phyloP scores from a whole-genome alignment of 768 basidiomycete genomes.

The Suillus spraguei region DNA sequence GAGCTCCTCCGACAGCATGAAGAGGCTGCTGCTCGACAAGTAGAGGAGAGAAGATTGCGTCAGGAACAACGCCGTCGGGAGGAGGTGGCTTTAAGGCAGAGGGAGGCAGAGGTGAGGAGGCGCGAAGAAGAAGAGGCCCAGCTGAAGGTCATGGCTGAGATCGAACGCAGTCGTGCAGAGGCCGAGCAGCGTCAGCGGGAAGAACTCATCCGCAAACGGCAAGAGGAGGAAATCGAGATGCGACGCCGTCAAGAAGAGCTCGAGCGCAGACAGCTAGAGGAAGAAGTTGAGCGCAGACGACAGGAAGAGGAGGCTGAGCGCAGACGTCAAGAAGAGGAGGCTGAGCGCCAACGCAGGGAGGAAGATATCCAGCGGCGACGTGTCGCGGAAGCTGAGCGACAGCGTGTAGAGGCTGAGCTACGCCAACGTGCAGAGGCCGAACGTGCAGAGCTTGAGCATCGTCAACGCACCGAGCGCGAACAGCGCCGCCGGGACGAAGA shows the following conservation, averaged over 20 bases:
- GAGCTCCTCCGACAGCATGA: conserved; percentile 3
- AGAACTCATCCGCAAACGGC: conserved; percentile 1
- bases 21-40: not conserved
- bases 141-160: not conserved
- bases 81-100: not conserved
- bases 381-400: conserved; percentile 1
- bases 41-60: not conserved
- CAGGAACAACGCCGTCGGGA: conserved; percentile 7
- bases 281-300: conserved; percentile 5
- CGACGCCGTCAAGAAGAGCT: conserved; percentile 5
- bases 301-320: not conserved
- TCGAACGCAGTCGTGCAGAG: conserved; percentile 4
- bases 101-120: not conserved
- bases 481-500: conserved; percentile 9
- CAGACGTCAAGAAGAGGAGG: not conserved
- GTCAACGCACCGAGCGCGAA: conserved; percentile 4
- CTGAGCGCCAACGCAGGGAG: not conserved
- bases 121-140: conserved; percentile 4
- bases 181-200: conserved; percentile 7
- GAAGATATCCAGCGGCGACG: conserved; percentile 4
- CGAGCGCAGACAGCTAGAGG: not conserved
- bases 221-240: conserved; percentile 3
- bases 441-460: not conserved
- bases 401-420: conserved; percentile 1
- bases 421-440: conserved; percentile 3